Evolutionary conservation across 345 rosid species (phyloP), one percentile per base, ranked within the genome.

Genomic region (Salix viminalis): DNA sequence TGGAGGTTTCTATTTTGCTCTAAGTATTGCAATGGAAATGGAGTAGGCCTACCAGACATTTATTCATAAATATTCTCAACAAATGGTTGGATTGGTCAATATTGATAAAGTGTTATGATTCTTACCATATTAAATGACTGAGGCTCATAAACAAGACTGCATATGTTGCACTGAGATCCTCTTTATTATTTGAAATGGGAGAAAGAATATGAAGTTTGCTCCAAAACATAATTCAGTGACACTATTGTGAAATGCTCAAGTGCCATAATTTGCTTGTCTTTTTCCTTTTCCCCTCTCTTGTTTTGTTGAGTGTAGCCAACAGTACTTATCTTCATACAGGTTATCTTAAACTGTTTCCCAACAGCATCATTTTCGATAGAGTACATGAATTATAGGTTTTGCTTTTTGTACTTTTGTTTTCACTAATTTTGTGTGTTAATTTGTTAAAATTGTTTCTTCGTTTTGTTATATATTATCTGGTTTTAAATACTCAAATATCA

Each of bases 301-400:
- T 10, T 74, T 66, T n/a, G 46, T 34, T n/a, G 28, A n/a, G 11
- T 56, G 28, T 23, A 56, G 24, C 26, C n/a, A 58, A 72, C 28
- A 12, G 4, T 65, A 34, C 48, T 58, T 42, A 67, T 69, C 39
- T 77, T 65, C 68, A 39, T 69, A 19, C 75, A 91, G 97, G 90
- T 87, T 77, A 71, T 56, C 62, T 56, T 56, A 70, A 96, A 96
- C 79, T 96, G 98, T 79, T 91, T 96, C 86, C 82, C 92, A 74
- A 96, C 99, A 58, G 97, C 98, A 69, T 90, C 99, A 4, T 93
- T 86, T 96, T 97, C 2, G 65, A 98, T 96, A 83, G 9, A 93
- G 97, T 89, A 74, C 52, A 78, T 65, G 30, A 34, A 44, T 65
- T 52, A 23, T 39, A 77, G 36, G 75, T 42, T 75, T 65, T 64